Conservation (phyloP, 108 stramenopile species). For the Nitzschia palea region DNA sequence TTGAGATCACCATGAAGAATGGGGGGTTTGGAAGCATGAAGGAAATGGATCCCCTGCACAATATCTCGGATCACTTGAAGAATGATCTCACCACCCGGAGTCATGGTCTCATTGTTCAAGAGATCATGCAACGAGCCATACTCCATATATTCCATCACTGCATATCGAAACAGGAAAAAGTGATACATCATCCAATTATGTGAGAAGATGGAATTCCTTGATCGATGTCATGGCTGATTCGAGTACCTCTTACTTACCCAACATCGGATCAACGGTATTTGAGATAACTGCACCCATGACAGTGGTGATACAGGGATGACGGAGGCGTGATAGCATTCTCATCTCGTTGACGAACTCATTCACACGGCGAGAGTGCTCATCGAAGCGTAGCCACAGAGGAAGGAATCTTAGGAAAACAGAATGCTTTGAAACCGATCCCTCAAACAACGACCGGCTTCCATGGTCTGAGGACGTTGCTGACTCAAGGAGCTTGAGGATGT, state of each 20-base stretch:
- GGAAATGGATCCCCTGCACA: constrained; percentile 50
- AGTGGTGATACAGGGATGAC: constrained; percentile 67
- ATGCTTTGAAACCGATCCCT: too few species aligned
- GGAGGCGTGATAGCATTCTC: constrained; percentile 51
- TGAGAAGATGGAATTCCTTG: neutral
- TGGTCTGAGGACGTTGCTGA: constrained; percentile 8
- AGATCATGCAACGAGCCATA: constrained; percentile 56
- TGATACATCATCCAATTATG: neutral
- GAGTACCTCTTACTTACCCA: constrained; percentile 27
- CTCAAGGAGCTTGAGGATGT: neutral
- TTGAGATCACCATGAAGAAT: constrained; percentile 59
- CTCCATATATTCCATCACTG: constrained; percentile 72
- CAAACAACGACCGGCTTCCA: neutral
- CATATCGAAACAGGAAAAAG: constrained; percentile 8
- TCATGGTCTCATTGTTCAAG: constrained; percentile 57
- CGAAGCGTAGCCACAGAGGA: neutral
- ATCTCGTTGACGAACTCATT: constrained; percentile 57
- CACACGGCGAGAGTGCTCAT: constrained; percentile 1
- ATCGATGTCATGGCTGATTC: too few species aligned
- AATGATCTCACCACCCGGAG: constrained; percentile 47
- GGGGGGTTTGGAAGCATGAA: constrained; percentile 50
- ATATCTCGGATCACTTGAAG: constrained; percentile 57
- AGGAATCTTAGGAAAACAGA: neutral
- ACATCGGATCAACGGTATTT: constrained; percentile 37
- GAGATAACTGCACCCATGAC: constrained; percentile 46